phyloP scores from a whole-genome alignment of 352 stramenopile genomes.

The Aphanomyces invadans region DNA sequence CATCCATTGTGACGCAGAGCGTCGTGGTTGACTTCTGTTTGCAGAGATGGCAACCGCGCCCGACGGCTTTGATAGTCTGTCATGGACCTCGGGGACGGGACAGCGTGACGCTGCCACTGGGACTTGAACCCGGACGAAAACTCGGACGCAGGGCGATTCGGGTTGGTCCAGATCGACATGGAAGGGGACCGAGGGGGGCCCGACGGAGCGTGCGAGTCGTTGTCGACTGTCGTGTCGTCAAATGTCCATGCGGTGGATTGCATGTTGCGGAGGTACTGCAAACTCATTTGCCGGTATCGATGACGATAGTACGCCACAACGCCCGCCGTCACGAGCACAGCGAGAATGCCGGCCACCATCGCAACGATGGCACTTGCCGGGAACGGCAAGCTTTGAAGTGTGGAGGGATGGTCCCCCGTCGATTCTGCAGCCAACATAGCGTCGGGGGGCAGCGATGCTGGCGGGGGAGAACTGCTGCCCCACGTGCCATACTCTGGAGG shows the following conservation, averaged over 20 bases:
- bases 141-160: constrained; percentile 3
- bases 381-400: neutral
- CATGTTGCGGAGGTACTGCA: constrained; percentile 3
- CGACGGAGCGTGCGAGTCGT: neutral
- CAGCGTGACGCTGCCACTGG: neutral
- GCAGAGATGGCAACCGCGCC: neutral
- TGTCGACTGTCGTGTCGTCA: neutral
- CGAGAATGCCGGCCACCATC: neutral
- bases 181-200: neutral
- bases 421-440: no score
- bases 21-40: constrained; percentile 9
- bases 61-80: neutral
- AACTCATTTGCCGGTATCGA: constrained; percentile 4
- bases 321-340: neutral
- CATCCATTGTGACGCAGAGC: constrained; percentile 9
- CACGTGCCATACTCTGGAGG: no score
- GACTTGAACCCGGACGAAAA: neutral
- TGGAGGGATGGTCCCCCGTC: neutral
- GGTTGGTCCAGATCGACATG: constrained; percentile 21
- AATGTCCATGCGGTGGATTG: constrained; percentile 10
- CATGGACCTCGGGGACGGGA: neutral
- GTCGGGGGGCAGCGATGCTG: no score
- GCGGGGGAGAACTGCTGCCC: no score
- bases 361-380: neutral
- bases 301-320: constrained; percentile 4